These are phyloP conservation scores for Fusarium irregulare DNA, from an alignment of 2,329 filamentous ascomycete species.

Conservation along the genomic window DNA sequence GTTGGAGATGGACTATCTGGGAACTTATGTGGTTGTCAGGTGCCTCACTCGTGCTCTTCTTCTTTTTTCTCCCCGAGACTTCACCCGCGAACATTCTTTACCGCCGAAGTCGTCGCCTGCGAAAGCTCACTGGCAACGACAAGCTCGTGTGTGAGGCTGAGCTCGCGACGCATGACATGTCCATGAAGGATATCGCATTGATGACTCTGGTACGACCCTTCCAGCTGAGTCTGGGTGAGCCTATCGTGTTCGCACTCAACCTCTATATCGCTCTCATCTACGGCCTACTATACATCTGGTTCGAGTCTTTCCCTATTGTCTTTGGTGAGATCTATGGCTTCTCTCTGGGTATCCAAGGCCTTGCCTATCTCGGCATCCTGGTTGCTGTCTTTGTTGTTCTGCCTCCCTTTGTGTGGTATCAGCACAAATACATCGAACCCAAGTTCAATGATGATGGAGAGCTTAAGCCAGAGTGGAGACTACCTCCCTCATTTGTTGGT, in stretches of 20 bases:
- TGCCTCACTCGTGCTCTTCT: slow-evolving; percentile 30
- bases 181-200: slow-evolving; percentile 16
- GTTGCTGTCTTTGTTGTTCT: slow-evolving; percentile 16
- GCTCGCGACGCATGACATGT: slow-evolving; percentile 11
- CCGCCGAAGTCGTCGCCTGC: slow-evolving; percentile 30
- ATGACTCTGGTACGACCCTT: slow-evolving; percentile 54
- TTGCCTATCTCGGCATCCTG: slow-evolving; percentile 33
- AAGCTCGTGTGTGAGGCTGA: slow-evolving; percentile 18
- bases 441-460: slow-evolving; percentile 12
- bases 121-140: slow-evolving; percentile 24
- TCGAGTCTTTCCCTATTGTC: slow-evolving; percentile 35
- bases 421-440: slow-evolving; percentile 12
- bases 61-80: slow-evolving; percentile 45
- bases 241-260: slow-evolving; percentile 56
- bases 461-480: neutral
- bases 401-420: slow-evolving; percentile 12
- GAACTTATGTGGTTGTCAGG: slow-evolving; percentile 39
- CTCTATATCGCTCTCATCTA: slow-evolving; percentile 58
- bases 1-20: slow-evolving; percentile 44
- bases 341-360: slow-evolving; percentile 68
- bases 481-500: slow-evolving; percentile 67
- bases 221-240: slow-evolving; percentile 53
- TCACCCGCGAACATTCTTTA: slow-evolving; percentile 39
- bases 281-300: slow-evolving; percentile 56
- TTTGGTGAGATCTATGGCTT: slow-evolving; percentile 50